These are phyloP conservation scores for Bacidia rubella DNA, from an alignment of 495 filamentous ascomycete species.

Conservation along the genomic window DNA sequence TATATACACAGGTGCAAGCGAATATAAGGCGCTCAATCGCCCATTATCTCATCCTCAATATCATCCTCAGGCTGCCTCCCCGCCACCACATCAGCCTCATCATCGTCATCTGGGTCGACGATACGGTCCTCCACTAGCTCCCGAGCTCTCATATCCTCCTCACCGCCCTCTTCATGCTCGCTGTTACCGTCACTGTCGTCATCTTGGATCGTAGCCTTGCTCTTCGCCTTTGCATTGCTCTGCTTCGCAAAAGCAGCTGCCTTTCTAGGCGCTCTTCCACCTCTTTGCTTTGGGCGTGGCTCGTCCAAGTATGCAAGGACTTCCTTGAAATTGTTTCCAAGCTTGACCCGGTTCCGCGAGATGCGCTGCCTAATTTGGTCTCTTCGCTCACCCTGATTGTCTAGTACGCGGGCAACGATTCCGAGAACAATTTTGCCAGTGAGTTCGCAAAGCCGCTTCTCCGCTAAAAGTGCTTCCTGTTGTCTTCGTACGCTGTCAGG, in stretches of 20 bases:
- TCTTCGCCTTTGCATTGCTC: constrained; percentile 17
- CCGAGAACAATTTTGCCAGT: constrained; percentile 71
- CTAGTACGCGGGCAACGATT: constrained; percentile 58
- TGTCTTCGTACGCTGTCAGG: constrained; percentile 27
- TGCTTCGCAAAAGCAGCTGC: background rate
- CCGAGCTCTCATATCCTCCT: constrained; percentile 47
- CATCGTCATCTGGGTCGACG: constrained; percentile 38
- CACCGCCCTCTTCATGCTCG: constrained; percentile 38
- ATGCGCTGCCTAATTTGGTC: constrained; percentile 50
- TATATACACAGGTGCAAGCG: no score
- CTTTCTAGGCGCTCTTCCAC: constrained; percentile 25
- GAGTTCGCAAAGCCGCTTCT: constrained; percentile 72
- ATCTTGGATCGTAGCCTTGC: constrained; percentile 26
- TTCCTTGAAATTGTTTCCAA: constrained; percentile 66
- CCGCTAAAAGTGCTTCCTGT: constrained; percentile 49
- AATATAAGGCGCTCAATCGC: no score
- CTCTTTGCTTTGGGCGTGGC: constrained; percentile 35
- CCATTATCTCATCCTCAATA: constrained; percentile 56
- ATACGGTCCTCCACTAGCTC: constrained; percentile 43
- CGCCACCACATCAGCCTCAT: constrained; percentile 21
- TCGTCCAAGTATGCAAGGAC: constrained; percentile 63
- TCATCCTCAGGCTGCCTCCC: constrained; percentile 18
- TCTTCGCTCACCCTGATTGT: constrained; percentile 29
- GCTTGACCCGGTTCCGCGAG: constrained; percentile 45
- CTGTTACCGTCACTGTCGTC: constrained; percentile 29